These are phyloP conservation scores for Phytopythium helicoides DNA, from an alignment of 352 stramenopile species.

Conservation along the genomic window DNA sequence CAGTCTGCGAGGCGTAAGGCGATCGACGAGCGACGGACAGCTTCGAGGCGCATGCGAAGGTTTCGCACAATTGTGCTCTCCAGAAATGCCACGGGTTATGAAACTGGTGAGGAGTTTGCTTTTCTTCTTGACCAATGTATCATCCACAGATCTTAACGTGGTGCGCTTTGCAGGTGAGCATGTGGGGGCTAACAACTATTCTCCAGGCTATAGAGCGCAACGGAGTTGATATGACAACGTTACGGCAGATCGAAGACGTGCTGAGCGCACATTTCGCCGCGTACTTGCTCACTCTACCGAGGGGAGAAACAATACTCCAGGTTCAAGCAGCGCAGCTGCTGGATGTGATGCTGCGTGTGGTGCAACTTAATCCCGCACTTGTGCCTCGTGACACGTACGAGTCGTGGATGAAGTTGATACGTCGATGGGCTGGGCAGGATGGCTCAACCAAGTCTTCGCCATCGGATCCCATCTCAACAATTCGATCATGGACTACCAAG, in stretches of 20 bases:
- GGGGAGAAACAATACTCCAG: slow-evolving; percentile 28
- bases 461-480: not conserved
- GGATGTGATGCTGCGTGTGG: slow-evolving; percentile 43
- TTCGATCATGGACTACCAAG: slow-evolving; percentile 3
- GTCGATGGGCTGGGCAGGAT: slow-evolving; percentile 26
- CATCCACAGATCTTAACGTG: not conserved
- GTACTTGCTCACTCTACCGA: slow-evolving; percentile 41
- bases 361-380: slow-evolving; percentile 27
- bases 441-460: slow-evolving; percentile 3
- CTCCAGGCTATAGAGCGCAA: slow-evolving; percentile 26
- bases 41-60: slow-evolving; percentile 14
- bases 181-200: slow-evolving; percentile 37
- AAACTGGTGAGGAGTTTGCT: slow-evolving; percentile 27
- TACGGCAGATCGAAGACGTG: slow-evolving; percentile 27
- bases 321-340: slow-evolving; percentile 42
- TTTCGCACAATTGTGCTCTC: slow-evolving; percentile 45
- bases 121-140: not conserved
- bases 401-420: slow-evolving; percentile 64
- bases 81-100: slow-evolving; percentile 48
- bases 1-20: slow-evolving; percentile 1
- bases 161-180: slow-evolving; percentile 20
- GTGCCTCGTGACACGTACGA: slow-evolving; percentile 45
- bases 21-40: not conserved
- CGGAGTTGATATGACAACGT: slow-evolving; percentile 9
- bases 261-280: slow-evolving; percentile 34